phyloP scores from a whole-genome alignment of 306 rosid genomes.

The Cyclanthera cordifolia region DNA sequence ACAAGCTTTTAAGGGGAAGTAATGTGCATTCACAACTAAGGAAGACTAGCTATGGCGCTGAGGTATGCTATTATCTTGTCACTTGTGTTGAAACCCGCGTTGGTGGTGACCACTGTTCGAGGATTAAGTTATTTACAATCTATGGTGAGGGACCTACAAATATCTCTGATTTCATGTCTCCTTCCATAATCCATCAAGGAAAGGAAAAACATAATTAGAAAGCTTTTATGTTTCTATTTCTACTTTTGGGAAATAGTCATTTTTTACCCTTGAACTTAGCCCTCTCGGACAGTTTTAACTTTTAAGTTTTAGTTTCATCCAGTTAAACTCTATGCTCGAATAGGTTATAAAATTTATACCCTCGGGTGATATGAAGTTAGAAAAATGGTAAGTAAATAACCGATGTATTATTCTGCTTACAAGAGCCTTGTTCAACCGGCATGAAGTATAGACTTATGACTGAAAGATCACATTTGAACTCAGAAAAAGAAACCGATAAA shows the following conservation, averaged over 20 bases:
- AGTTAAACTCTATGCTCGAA: not conserved
- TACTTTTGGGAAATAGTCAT: not conserved
- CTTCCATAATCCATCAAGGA: conserved; percentile 1
- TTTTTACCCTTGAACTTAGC: not conserved
- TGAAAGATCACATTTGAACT: too few species aligned
- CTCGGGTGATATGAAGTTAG: not conserved
- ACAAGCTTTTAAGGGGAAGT: conserved; percentile 6
- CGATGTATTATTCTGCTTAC: not conserved
- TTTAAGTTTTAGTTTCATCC: not conserved
- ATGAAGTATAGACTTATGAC: too few species aligned
- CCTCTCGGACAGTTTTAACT: not conserved
- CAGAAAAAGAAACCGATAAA: too few species aligned
- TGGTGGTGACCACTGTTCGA: conserved; percentile 5
- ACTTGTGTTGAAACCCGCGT: conserved; percentile 4
- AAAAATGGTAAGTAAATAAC: not conserved
- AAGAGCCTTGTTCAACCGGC: too few species aligned
- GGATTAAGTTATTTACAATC: conserved; percentile 7
- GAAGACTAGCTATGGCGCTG: conserved; percentile 6
- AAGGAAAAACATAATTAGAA: not conserved
- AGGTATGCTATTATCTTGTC: conserved; percentile 3
- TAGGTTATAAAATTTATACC: not conserved
- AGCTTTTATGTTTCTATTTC: conserved; percentile 2
- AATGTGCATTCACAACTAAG: conserved; percentile 11
- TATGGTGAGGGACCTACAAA: conserved; percentile 14
- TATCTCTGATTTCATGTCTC: not conserved